Percentiles rank a stretch among this genome's conserved stretches.
phyloP scores from a whole-genome alignment of 2,329 filamentous ascomycete species.

The Cucurbitaria berberidis region DNA sequence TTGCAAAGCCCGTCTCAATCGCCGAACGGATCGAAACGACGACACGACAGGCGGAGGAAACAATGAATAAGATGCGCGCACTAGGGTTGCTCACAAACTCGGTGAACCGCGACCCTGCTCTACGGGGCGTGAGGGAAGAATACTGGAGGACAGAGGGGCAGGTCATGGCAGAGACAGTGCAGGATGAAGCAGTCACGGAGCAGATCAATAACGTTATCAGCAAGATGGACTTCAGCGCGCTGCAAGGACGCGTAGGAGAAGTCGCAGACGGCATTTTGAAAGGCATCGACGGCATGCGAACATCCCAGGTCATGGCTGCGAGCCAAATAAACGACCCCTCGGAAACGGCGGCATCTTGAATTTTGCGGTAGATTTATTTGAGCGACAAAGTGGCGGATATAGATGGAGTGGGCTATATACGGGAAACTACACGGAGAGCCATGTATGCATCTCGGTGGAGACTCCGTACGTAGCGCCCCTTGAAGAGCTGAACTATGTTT shows the following conservation, averaged over 20 bases:
- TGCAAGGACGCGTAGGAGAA: slow-evolving; percentile 68
- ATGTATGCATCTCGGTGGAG: slow-evolving; percentile 16
- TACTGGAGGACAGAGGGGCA: slow-evolving; percentile 85
- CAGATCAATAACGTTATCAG: slow-evolving; percentile 71
- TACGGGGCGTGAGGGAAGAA: slow-evolving; percentile 68
- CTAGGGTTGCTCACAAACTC: slow-evolving; percentile 81
- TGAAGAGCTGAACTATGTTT: slow-evolving; percentile 6
- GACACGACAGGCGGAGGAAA: slow-evolving; percentile 62
- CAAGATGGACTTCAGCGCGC: slow-evolving; percentile 66
- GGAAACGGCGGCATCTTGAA: slow-evolving; percentile 8
- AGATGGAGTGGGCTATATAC: slow-evolving; percentile 34
- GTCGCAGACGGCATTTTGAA: slow-evolving; percentile 45
- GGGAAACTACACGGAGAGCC: slow-evolving; percentile 16
- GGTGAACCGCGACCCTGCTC: slow-evolving; percentile 71
- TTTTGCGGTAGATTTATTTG: slow-evolving; percentile 5
- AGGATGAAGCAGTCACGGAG: slow-evolving; percentile 76
- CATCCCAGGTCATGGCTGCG: slow-evolving; percentile 9
- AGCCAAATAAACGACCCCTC: slow-evolving; percentile 1
- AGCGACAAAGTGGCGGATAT: slow-evolving; percentile 26
- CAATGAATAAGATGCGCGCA: slow-evolving; percentile 72
- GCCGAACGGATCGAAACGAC: slow-evolving; percentile 70
- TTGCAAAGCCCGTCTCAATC: slow-evolving; percentile 66
- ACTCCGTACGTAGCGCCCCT: slow-evolving; percentile 9
- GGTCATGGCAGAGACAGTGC: slow-evolving; percentile 75
- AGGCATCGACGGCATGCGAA: slow-evolving; percentile 37